Percentiles rank a stretch among this genome's conserved stretches.
Evolutionary conservation across 768 basidiomycete species (phyloP).

Genomic region (Nidularia pulvinata): DNA sequence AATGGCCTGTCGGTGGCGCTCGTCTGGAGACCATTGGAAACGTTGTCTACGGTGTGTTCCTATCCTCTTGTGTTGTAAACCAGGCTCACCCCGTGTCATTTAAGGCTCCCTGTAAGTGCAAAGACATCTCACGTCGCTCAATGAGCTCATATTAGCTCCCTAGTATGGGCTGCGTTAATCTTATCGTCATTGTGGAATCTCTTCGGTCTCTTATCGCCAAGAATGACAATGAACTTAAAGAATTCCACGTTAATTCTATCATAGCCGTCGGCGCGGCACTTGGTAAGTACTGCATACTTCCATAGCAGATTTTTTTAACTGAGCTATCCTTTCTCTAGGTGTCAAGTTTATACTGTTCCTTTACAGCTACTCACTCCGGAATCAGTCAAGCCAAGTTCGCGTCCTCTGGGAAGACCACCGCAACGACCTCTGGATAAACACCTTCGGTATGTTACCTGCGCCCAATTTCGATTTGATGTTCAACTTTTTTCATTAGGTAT

Average conservation of each 20-base stretch:
- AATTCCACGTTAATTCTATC: slow-evolving; percentile 81
- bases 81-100: slow-evolving; percentile 2
- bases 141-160: background rate
- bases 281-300: slow-evolving; percentile 37
- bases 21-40: slow-evolving; percentile 90
- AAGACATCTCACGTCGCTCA: background rate
- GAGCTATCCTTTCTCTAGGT: slow-evolving; percentile 32
- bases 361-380: slow-evolving; percentile 81
- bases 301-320: slow-evolving; percentile 1
- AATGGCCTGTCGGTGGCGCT: slow-evolving; percentile 94
- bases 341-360: slow-evolving; percentile 88
- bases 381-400: slow-evolving; percentile 86
- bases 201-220: slow-evolving; percentile 68
- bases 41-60: slow-evolving; percentile 68
- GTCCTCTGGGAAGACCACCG: slow-evolving; percentile 98
- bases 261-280: slow-evolving; percentile 84
- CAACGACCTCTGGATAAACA: slow-evolving; percentile 88
- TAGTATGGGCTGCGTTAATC: slow-evolving; percentile 91
- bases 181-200: slow-evolving; percentile 91
- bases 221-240: slow-evolving; percentile 44
- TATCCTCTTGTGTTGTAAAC: slow-evolving; percentile 32
- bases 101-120: slow-evolving; percentile 24
- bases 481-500: slow-evolving; percentile 47
- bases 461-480: background rate
- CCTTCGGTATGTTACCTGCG: slow-evolving; percentile 55